phyloP scores from a whole-genome alignment of 2,329 filamentous ascomycete species.

The Neonectria ditissima region DNA sequence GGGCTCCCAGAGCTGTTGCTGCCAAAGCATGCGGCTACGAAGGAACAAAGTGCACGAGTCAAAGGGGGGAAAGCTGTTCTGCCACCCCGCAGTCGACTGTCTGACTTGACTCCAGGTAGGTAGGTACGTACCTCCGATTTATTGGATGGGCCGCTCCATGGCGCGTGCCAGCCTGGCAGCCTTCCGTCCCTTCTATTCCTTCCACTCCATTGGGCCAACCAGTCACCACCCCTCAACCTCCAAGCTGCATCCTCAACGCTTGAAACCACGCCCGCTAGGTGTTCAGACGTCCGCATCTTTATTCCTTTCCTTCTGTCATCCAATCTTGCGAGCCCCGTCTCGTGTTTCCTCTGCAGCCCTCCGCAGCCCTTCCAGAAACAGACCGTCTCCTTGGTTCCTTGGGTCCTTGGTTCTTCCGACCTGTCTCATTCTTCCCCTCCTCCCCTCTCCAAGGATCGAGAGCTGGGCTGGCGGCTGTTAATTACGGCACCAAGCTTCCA shows the following conservation, averaged over 20 bases:
- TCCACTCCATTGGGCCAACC: slow-evolving; percentile 12
- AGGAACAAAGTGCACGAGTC: slow-evolving; percentile 2
- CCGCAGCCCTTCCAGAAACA: slow-evolving; percentile 1
- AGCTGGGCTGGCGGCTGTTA: not conserved
- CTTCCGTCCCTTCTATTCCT: slow-evolving; percentile 2
- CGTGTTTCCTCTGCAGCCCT: not conserved
- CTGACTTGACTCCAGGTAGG: not conserved
- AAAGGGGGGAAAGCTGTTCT: slow-evolving; percentile 2
- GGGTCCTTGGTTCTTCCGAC: not conserved
- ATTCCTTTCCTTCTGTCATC: slow-evolving; percentile 31
- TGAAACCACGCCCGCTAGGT: slow-evolving; percentile 9
- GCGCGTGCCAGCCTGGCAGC: slow-evolving; percentile 11
- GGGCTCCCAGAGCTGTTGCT: not conserved
- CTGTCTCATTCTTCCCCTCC: not conserved
- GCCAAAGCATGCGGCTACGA: not conserved
- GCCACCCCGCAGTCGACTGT: slow-evolving; percentile 20
- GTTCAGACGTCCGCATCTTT: slow-evolving; percentile 12
- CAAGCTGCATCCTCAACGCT: slow-evolving; percentile 11
- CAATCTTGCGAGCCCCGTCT: slow-evolving; percentile 7
- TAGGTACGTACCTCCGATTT: not conserved
- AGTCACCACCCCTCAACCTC: slow-evolving; percentile 2
- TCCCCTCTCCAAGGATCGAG: not conserved
- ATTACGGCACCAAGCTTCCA: slow-evolving; percentile 8
- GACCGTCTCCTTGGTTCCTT: not conserved
- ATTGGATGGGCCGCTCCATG: slow-evolving; percentile 1